These are phyloP conservation scores for Brassica incana DNA, from an alignment of 345 rosid genomes.

Conservation along the genomic window DNA sequence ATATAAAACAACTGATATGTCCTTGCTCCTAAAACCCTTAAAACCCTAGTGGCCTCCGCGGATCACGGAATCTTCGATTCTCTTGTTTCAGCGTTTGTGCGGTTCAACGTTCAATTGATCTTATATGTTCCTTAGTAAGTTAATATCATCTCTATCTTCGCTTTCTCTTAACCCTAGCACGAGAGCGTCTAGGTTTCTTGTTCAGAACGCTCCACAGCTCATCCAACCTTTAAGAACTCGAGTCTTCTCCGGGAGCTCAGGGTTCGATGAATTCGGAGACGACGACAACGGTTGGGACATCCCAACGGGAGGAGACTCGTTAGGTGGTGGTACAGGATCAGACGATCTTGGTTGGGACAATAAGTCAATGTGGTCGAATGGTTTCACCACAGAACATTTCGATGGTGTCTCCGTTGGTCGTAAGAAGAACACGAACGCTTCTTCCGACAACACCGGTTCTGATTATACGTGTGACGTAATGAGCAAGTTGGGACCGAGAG, in stretches of 20 bases:
- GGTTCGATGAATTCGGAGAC: slow-evolving; percentile 43
- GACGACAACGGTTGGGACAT: slow-evolving; percentile 46
- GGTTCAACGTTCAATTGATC: neutral
- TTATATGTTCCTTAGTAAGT: slow-evolving; percentile 45
- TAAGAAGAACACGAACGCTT: slow-evolving; percentile 32
- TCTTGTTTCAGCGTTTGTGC: slow-evolving; percentile 22
- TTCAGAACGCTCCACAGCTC: slow-evolving; percentile 25
- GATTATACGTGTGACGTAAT: slow-evolving; percentile 36
- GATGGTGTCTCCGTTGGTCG: slow-evolving; percentile 63
- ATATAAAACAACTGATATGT: neutral
- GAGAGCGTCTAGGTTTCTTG: slow-evolving; percentile 31
- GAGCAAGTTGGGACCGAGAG: slow-evolving; percentile 32
- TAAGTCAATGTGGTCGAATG: slow-evolving; percentile 84
- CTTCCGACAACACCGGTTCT: neutral
- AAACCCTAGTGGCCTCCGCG: slow-evolving; percentile 24
- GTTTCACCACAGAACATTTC: slow-evolving; percentile 82
- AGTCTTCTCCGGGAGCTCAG: slow-evolving; percentile 46
- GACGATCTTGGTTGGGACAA: slow-evolving; percentile 68
- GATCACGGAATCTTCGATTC: slow-evolving; percentile 13
- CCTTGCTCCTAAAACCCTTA: slow-evolving; percentile 25
- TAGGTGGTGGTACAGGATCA: slow-evolving; percentile 40
- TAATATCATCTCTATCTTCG: slow-evolving; percentile 51
- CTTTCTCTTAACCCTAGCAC: slow-evolving; percentile 37
- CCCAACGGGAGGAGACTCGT: slow-evolving; percentile 43
- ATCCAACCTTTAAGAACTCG: slow-evolving; percentile 27